Evolutionary conservation across 2,329 filamentous ascomycete species (phyloP).

Genomic region (Periglandula ipomoeae): DNA sequence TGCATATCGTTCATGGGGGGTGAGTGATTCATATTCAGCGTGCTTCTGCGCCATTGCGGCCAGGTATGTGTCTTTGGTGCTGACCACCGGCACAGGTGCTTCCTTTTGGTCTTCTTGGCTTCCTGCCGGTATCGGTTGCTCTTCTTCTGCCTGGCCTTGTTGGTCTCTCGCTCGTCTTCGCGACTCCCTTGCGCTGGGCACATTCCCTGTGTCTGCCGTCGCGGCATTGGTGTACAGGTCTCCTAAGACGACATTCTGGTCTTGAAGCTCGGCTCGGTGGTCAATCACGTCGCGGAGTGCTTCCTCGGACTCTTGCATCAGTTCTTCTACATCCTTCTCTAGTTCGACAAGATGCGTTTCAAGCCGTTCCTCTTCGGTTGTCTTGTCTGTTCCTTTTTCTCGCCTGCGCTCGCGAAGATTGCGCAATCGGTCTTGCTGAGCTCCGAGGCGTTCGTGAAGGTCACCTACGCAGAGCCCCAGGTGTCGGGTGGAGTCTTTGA

Average conservation of each 20-base stretch:
- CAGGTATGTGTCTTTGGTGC: constrained; percentile 24
- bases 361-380: constrained; percentile 26
- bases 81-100: constrained; percentile 16
- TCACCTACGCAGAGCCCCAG: constrained; percentile 37
- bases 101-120: constrained; percentile 10
- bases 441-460: constrained; percentile 37
- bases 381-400: constrained; percentile 26
- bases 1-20: constrained; percentile 39
- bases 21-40: constrained; percentile 32
- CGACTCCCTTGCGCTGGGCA: constrained; percentile 9
- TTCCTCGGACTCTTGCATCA: constrained; percentile 37
- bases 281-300: constrained; percentile 42
- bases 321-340: constrained; percentile 27
- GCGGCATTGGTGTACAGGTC: constrained; percentile 23
- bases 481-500: constrained; percentile 33
- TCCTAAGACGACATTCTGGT: constrained; percentile 32
- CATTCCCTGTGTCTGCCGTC: constrained; percentile 2
- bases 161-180: constrained; percentile 9
- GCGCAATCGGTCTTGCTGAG: constrained; percentile 26
- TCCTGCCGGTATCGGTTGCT: constrained; percentile 11
- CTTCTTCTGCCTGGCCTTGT: constrained; percentile 7
- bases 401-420: constrained; percentile 24
- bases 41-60: constrained; percentile 27
- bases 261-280: constrained; percentile 37
- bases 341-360: constrained; percentile 31